A percentile compares a stretch with the other conserved stretches of the same genome.
Evolutionary conservation across 805 yeast genomes (phyloP).

Genomic region (Saturnispora diversa): DNA sequence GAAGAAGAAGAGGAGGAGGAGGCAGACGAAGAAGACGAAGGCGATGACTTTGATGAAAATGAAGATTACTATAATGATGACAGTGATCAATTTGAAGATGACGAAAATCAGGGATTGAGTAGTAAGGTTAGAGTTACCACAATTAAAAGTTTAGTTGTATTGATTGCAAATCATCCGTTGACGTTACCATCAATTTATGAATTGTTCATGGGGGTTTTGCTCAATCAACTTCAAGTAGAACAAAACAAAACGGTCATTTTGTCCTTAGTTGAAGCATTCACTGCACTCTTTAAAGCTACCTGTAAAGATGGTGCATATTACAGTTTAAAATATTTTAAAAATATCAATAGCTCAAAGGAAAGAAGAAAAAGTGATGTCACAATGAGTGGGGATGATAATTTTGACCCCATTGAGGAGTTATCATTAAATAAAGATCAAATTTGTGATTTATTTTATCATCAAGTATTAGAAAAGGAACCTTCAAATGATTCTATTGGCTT

Average conservation of each 20-base stretch:
- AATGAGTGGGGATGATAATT: constrained; percentile 25
- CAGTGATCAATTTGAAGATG: constrained; percentile 40
- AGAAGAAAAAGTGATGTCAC: constrained; percentile 34
- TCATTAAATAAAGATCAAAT: constrained; percentile 10
- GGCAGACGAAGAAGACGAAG: constrained; percentile 28
- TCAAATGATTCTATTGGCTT: constrained; percentile 15
- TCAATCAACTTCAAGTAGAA: constrained; percentile 33
- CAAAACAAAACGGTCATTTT: constrained; percentile 42
- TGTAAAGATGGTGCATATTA: constrained; percentile 28
- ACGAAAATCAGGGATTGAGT: constrained; percentile 23
- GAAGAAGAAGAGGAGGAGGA: constrained; percentile 26
- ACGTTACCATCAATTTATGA: constrained; percentile 31
- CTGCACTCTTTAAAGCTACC: constrained; percentile 31
- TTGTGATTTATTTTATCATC: constrained; percentile 17
- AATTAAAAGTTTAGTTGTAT: constrained; percentile 33
- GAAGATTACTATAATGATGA: constrained; percentile 35
- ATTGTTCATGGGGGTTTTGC: constrained; percentile 26
- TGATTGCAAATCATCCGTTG: constrained; percentile 33
- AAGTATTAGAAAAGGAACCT: constrained; percentile 13
- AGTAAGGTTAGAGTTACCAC: constrained; percentile 59
- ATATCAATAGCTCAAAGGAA: neutral
- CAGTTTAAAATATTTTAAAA: constrained; percentile 18
- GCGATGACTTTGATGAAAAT: constrained; percentile 33
- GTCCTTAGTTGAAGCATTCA: constrained; percentile 40
- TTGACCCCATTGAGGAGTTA: constrained; percentile 24